Evolutionary conservation across 768 basidiomycete species (phyloP).

Genomic region (Pleurotus platypus): DNA sequence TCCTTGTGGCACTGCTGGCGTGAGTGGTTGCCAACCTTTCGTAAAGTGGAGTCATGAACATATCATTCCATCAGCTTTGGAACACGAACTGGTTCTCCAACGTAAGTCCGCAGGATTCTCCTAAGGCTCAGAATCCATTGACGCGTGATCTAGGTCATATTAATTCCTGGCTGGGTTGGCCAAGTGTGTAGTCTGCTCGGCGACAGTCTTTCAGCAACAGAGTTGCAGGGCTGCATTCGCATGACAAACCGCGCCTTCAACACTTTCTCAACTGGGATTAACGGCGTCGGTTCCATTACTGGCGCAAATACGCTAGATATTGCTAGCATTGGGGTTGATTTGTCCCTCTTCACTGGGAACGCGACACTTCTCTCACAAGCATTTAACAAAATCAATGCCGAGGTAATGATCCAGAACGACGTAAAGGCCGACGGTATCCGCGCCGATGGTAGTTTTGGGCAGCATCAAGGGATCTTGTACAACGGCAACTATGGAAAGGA

Average conservation of each 20-base stretch:
- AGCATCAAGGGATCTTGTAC: slow-evolving; percentile 42
- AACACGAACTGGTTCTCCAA: slow-evolving; percentile 56
- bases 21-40: slow-evolving; percentile 12
- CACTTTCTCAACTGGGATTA: slow-evolving; percentile 29
- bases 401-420: slow-evolving; percentile 34
- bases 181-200: slow-evolving; percentile 44
- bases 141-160: slow-evolving; percentile 35
- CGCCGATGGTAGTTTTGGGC: slow-evolving; percentile 21
- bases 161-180: slow-evolving; percentile 46
- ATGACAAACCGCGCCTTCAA: slow-evolving; percentile 42
- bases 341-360: slow-evolving; percentile 25
- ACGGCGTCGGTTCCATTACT: slow-evolving; percentile 38
- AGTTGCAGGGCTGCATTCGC: slow-evolving; percentile 30
- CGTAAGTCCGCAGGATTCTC: slow-evolving; percentile 19
- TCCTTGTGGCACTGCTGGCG: slow-evolving; percentile 43
- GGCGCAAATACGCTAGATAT: slow-evolving; percentile 57
- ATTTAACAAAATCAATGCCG: slow-evolving; percentile 32
- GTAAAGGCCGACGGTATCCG: slow-evolving; percentile 41
- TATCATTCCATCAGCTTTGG: slow-evolving; percentile 20
- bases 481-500: slow-evolving; percentile 36
- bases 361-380: slow-evolving; percentile 25
- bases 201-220: slow-evolving; percentile 27
- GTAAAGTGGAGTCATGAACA: background rate
- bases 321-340: slow-evolving; percentile 40
- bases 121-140: background rate